Conservation (phyloP, 768 basidiomycete genomes). For the Postia placenta region DNA sequence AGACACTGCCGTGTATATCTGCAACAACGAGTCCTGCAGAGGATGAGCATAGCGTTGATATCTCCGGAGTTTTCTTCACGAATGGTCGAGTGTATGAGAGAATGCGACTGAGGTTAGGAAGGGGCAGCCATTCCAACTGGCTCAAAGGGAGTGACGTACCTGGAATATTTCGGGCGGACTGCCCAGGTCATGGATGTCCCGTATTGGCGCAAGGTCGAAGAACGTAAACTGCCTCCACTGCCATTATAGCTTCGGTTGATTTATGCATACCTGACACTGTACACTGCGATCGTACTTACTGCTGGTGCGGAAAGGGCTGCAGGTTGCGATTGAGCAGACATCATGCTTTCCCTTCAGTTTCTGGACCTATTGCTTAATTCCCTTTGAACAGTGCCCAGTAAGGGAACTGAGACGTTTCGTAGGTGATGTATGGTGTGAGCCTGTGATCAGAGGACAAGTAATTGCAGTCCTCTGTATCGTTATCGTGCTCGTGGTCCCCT, state of each 20-base stretch:
- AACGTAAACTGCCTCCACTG: conserved; percentile 74
- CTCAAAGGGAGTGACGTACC: conserved; percentile 30
- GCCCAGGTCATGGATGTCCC: conserved; percentile 71
- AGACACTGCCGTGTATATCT: conserved; percentile 81
- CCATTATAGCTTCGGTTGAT: not conserved
- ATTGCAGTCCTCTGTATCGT: no score
- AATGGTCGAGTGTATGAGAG: conserved; percentile 5
- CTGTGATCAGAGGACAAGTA: no score
- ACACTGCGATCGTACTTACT: conserved; percentile 4
- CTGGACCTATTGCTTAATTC: no score
- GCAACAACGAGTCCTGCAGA: conserved; percentile 69
- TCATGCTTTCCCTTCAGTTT: not conserved
- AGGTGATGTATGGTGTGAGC: no score
- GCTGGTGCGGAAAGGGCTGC: conserved; percentile 10
- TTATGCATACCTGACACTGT: not conserved
- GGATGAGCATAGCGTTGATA: conserved; percentile 62
- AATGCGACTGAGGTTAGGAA: not conserved
- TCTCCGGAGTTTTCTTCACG: conserved; percentile 55
- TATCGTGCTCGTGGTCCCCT: no score
- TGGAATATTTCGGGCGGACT: conserved; percentile 76
- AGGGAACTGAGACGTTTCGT: no score
- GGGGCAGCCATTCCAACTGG: not conserved
- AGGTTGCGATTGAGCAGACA: not conserved
- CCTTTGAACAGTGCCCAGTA: no score
- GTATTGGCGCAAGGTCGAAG: conserved; percentile 75